These are phyloP conservation scores for Akanthomyces muscarius DNA, from an alignment of 2,329 filamentous ascomycete species.

Conservation along the genomic window DNA sequence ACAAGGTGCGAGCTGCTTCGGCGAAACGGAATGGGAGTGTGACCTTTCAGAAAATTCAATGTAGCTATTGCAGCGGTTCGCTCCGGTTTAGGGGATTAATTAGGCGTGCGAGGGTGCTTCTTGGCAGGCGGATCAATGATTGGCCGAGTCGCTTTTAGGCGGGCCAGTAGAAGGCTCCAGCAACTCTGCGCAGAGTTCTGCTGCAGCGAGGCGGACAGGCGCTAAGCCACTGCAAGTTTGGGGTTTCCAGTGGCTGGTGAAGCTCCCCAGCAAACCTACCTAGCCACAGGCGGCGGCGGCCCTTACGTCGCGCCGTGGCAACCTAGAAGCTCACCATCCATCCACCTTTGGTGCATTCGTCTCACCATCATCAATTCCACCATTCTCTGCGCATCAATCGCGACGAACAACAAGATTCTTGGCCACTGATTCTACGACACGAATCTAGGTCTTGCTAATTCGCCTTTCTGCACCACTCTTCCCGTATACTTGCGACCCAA, in stretches of 20 bases:
- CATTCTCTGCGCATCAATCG: background rate
- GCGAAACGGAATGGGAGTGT: conserved; percentile 3
- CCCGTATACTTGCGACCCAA: background rate
- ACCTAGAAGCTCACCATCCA: conserved; percentile 27
- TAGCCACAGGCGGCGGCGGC: conserved; percentile 12
- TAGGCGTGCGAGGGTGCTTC: conserved; percentile 1
- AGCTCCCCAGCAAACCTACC: background rate
- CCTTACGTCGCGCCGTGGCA: conserved; percentile 35
- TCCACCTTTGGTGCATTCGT: background rate
- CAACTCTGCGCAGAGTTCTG: background rate
- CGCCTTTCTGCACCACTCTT: too few species aligned
- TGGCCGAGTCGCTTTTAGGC: conserved; percentile 9
- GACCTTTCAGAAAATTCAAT: conserved; percentile 17
- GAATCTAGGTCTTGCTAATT: background rate
- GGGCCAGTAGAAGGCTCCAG: conserved; percentile 15
- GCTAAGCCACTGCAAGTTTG: background rate
- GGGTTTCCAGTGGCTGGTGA: conserved; percentile 1
- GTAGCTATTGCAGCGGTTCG: conserved; percentile 15
- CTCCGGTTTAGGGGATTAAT: conserved; percentile 19
- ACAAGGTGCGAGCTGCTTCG: background rate
- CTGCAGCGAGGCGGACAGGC: background rate
- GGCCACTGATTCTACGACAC: background rate
- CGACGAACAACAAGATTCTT: background rate
- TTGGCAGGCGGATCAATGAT: conserved; percentile 19
- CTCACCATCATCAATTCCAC: conserved; percentile 12